phyloP scores from a whole-genome alignment of 2,329 filamentous ascomycete species.

The Alternaria alternata region DNA sequence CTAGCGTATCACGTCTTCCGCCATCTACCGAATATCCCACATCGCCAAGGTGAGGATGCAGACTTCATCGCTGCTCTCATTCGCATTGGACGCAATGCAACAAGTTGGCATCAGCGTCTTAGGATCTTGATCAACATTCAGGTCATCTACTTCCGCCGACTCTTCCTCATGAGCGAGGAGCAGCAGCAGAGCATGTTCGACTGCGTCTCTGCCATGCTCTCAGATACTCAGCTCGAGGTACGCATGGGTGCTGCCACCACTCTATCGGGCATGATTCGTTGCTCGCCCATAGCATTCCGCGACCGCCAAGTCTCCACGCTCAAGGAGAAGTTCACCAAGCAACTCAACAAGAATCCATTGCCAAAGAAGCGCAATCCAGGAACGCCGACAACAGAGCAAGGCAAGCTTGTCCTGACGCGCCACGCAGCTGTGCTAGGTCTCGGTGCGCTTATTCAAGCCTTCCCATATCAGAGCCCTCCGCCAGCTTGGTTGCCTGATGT shows the following conservation, averaged over 20 bases:
- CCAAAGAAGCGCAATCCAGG: slow-evolving; percentile 71
- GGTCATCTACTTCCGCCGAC: slow-evolving; percentile 94
- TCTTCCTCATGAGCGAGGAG: slow-evolving; percentile 80
- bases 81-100: slow-evolving; percentile 81
- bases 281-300: slow-evolving; percentile 83
- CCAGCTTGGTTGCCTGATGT: slow-evolving; percentile 94
- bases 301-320: slow-evolving; percentile 78
- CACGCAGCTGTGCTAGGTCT: slow-evolving; percentile 93
- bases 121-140: slow-evolving; percentile 98
- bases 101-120: slow-evolving; percentile 94
- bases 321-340: slow-evolving; percentile 78
- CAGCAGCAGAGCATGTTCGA: slow-evolving; percentile 85
- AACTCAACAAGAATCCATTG: slow-evolving; percentile 84
- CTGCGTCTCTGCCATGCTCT: slow-evolving; percentile 94
- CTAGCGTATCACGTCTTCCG: slow-evolving; percentile 97
- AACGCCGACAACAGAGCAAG: slow-evolving; percentile 75
- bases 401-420: slow-evolving; percentile 79
- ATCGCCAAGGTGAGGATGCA: slow-evolving; percentile 83
- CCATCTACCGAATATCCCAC: slow-evolving; percentile 93
- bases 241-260: slow-evolving; percentile 92
- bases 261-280: slow-evolving; percentile 96
- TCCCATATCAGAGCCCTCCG: slow-evolving; percentile 93
- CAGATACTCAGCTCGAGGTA: slow-evolving; percentile 91
- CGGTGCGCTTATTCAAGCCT: slow-evolving; percentile 90
- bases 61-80: slow-evolving; percentile 87